These are phyloP conservation scores for Plectosphaerella sp. DNA, from an alignment of 2,329 filamentous ascomycete genomes.

Conservation along the genomic window DNA sequence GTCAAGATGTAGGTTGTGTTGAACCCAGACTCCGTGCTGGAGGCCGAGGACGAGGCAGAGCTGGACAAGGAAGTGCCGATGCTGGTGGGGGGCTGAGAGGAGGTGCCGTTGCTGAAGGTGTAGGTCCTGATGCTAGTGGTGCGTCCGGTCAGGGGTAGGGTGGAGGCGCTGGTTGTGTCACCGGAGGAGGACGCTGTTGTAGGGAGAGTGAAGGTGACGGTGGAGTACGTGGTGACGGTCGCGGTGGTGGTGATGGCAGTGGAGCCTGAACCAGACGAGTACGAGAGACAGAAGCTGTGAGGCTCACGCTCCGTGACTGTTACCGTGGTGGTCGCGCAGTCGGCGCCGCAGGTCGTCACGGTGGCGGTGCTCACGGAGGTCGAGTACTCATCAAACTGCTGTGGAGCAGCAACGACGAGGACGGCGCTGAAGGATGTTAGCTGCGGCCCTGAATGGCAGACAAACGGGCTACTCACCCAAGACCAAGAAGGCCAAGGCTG, in stretches of 20 bases:
- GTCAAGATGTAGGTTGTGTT: neutral
- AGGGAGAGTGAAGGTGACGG: slow-evolving; percentile 1
- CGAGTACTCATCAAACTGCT: slow-evolving; percentile 4
- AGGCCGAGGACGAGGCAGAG: neutral
- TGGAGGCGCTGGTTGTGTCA: neutral
- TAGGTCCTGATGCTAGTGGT: neutral
- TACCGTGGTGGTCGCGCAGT: slow-evolving; percentile 15
- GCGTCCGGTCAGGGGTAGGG: neutral
- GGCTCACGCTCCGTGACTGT: slow-evolving; percentile 25
- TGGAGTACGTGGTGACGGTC: neutral
- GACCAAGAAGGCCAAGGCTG: slow-evolving; percentile 20
- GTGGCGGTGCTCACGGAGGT: slow-evolving; percentile 1
- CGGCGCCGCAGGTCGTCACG: slow-evolving; percentile 5
- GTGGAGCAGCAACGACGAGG: slow-evolving; percentile 15
- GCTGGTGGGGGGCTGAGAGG: neutral
- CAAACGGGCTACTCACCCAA: slow-evolving; percentile 16
- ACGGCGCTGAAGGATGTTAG: slow-evolving; percentile 14
- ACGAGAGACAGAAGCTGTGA: slow-evolving; percentile 21
- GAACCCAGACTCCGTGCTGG: neutral
- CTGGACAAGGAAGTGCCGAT: no score
- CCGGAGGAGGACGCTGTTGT: neutral
- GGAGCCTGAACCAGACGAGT: slow-evolving; percentile 11
- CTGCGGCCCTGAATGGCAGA: neutral
- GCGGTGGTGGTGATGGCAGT: neutral
- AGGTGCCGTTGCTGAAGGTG: slow-evolving; percentile 2